These are phyloP conservation scores for Phytophthora brassicae DNA, from an alignment of 352 stramenopile genomes.

Conservation along the genomic window DNA sequence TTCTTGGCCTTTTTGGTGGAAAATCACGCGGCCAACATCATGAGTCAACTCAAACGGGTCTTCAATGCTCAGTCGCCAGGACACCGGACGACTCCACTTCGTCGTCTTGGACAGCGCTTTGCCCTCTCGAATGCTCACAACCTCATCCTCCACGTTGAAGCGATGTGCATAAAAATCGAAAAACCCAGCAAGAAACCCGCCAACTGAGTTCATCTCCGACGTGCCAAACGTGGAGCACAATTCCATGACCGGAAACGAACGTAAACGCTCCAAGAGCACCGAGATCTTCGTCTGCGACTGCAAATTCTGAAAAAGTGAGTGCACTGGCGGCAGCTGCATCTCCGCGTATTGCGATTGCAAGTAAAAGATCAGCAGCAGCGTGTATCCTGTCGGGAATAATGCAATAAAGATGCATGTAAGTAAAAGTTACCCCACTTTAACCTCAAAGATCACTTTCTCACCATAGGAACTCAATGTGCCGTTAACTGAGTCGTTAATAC, in stretches of 20 bases:
- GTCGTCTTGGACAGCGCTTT: conserved; percentile 60
- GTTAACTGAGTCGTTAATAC: conserved; percentile 97
- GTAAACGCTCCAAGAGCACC: conserved; percentile 60
- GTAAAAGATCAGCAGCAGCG: conserved; percentile 97
- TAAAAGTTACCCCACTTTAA: background rate
- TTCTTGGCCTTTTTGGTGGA: conserved; percentile 68
- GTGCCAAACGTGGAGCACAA: conserved; percentile 56
- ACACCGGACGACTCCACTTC: conserved; percentile 66
- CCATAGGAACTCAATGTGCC: conserved; percentile 97
- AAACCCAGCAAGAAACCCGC: conserved; percentile 93
- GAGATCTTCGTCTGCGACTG: conserved; percentile 93
- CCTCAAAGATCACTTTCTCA: conserved; percentile 13
- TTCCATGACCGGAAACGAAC: conserved; percentile 58
- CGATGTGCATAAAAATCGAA: conserved; percentile 96
- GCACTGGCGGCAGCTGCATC: conserved; percentile 51
- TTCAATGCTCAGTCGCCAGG: conserved; percentile 86
- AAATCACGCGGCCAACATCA: conserved; percentile 79
- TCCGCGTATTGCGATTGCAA: conserved; percentile 82
- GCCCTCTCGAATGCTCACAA: conserved; percentile 92
- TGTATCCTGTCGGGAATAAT: conserved; percentile 71
- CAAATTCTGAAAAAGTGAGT: conserved; percentile 51
- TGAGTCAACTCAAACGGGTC: conserved; percentile 85
- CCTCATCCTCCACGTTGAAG: conserved; percentile 94
- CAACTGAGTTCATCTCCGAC: conserved; percentile 82
- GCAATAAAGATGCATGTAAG: conserved; percentile 1